Evolutionary conservation across 2,329 filamentous ascomycete genomes (phyloP), one percentile per base, ranked within the genome.

Genomic region (Metarhizium robertsii): DNA sequence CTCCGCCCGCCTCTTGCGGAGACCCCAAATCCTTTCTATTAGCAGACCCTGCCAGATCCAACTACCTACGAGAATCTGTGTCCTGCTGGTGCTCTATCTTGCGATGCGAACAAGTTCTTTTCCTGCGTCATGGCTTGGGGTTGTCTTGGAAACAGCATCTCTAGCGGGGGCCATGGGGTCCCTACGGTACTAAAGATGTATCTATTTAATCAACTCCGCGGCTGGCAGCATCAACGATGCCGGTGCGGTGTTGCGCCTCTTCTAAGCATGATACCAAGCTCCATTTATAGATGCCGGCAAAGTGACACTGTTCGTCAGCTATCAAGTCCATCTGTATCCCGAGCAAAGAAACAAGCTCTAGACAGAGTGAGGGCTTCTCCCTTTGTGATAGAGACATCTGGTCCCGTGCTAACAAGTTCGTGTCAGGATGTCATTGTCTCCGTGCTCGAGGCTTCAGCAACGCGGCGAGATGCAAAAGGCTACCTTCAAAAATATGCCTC

Each of bases 381-480:
- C 25, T 45, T 20, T 8, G 32, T 34, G 6, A 45, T 45, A 16
- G 45, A 14, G 6, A 48, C 20, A 45, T 14, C n/a, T 20, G 6
- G 6, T 48, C 45, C 25, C 25, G 25, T 48, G 45, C 45, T 48
- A 30, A 42, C 30, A 45, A n/a, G 6, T 40, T 8, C 18, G n/a
- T 13, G 43, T 13, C 61, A 91, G 86, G 90, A 96, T 66, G 87
- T 96, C 64, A 86, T 95, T 63, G 79, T 95, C 36, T 92, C 90
- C 16, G 82, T 97, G 3, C 77, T 99, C 36, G 90, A 89, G 65
- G 90, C 92, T 18, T 90, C 91, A 11, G 88, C 92, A 6, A 96
- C 92, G 0, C 95, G 92, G 71, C 85, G 94, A 64, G 94, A 99
- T 73, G 91, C 92, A 50, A 92, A 88, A 70, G 85, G 89, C 42